Evolutionary conservation across 2,329 filamentous ascomycete genomes (phyloP), one percentile per base, ranked within the genome.

Genomic region (Achaetomium macrosporum): DNA sequence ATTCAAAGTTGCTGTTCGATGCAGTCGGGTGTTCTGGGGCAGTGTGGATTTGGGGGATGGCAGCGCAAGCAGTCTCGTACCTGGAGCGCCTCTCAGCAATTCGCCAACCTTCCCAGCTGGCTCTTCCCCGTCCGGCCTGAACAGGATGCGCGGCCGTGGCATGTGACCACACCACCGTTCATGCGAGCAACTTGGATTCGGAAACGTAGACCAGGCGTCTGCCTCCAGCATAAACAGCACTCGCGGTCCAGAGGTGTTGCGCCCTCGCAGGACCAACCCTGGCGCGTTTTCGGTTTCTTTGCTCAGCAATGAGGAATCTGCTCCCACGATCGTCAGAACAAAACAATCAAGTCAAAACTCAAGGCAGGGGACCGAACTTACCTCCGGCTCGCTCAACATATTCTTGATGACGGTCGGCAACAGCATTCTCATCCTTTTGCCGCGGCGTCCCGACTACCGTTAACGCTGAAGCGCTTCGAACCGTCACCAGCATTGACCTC

Each of bases 401-500:
- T 2, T 42, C 31, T n/a, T 9, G 40, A 15, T 7, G 12, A 40
- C 7, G 15, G 8, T 16, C 31, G 7, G 15, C 25, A 19, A 19
- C 25, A 12, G 35, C 3, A 11, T 25, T 46, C 49, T 30, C 31
- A 12, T 33, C n/a, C 4, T 6, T 20, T 10, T 12, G n/a, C 13
- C 19, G 42, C 17, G 15, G 37, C 30, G 5, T 9, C 19, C 16
- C 6, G 13, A 3, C 13, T 42, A n/a, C n/a, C n/a, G n/a, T n/a
- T n/a, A 20, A 15, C 5, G 44, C 19, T 11, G n/a, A 13, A 20
- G 15, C 8, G 20, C 45, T 31, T 15, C 40, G 15, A 2, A 54
- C 16, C n/a, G n/a, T 37, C 39, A 55, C 53, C 35, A 55, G 12
- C 44, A n/a, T 19, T 12, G 53, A 8, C 35, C 29, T 44, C 1